These are phyloP conservation scores for Trichoderma pleuroti DNA, from an alignment of 2,329 filamentous ascomycete genomes.

Conservation along the genomic window DNA sequence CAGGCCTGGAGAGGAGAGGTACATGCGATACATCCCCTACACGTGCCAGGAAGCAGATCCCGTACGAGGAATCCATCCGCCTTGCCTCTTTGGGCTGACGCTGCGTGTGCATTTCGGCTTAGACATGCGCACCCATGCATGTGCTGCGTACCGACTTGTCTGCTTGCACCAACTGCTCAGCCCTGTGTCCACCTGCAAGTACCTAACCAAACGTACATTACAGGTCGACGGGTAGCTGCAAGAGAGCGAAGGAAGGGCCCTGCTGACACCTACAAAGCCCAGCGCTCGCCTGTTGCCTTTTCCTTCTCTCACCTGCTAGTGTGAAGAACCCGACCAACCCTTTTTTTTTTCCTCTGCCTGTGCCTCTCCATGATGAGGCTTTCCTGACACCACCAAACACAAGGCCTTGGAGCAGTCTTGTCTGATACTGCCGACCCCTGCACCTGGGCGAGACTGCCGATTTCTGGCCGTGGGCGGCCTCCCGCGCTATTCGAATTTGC, in stretches of 20 bases:
- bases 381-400: not conserved
- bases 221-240: not conserved
- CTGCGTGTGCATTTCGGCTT: not conserved
- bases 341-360: not conserved
- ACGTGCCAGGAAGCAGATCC: not conserved
- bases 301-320: not conserved
- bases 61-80: not conserved
- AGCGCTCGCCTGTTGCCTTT: not conserved
- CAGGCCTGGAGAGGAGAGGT: not conserved
- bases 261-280: conserved; percentile 11
- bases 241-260: conserved; percentile 8
- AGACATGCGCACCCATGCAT: not conserved
- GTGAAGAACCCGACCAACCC: not conserved
- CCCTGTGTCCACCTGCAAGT: conserved; percentile 5
- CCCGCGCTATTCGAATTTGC: conserved; percentile 1
- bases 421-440: not conserved
- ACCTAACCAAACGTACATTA: too few species aligned
- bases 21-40: not conserved
- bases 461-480: conserved; percentile 18
- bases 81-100: not conserved
- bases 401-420: not conserved
- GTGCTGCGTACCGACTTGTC: not conserved
- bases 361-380: conserved; percentile 14
- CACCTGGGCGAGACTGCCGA: conserved; percentile 1
- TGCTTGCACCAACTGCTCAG: conserved; percentile 9